Base-by-base conservation (phyloP, 805 yeast species). In the Lachancea dasiensis region DNA sequence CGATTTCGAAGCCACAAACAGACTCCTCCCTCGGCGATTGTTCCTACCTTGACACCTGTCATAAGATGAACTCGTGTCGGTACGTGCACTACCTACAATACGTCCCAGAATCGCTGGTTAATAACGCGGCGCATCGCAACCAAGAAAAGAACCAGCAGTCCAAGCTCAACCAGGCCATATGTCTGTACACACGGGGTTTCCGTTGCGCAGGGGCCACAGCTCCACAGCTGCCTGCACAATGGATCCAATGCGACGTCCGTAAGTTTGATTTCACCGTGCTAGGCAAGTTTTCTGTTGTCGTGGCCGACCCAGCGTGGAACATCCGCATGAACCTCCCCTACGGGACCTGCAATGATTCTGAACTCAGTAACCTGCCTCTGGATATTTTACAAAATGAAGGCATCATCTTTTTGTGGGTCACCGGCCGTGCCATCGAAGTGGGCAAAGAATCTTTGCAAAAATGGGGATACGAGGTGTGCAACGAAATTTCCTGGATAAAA, bases 261-360 rank as follows among this genome's bases (percentile, higher is more conserved):
- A 67, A 72, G 34, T 68, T 89, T 39, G 87, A 90, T 47, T 78
- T 90, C 50, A 63, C 57, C 16, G 63, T 75, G 5, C 60, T 89
- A 40, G 96, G 97, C 2, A 78, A 81, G 61, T 84, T 84, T 63
- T 87, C 81, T 27, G 86, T 80, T 3, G 77, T 89, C 9, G 75
- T 90, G 38, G 90, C 95, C 0, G 97, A 89, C 58, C 96, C 96
- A 3, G 92, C 96, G 6, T 89, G 97, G 97, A 89, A 86, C 47
- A 89, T 89, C 46, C 96, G 89, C 62, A 87, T 85, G 89, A 81
- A 83, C 39, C 59, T 76, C 41, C 86, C 86, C 4, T 79, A 81
- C 56, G 84, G 86, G 9, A 77, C 86, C 2, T 78, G 86, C 55
- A 81, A 81, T 40, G 95, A 85, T 54, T 71, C 75, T 2, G 95